Evolutionary conservation across 352 stramenopile species (phyloP), one percentile per base, ranked within the genome.

Genomic region (Phytophthora fragariaefolia): DNA sequence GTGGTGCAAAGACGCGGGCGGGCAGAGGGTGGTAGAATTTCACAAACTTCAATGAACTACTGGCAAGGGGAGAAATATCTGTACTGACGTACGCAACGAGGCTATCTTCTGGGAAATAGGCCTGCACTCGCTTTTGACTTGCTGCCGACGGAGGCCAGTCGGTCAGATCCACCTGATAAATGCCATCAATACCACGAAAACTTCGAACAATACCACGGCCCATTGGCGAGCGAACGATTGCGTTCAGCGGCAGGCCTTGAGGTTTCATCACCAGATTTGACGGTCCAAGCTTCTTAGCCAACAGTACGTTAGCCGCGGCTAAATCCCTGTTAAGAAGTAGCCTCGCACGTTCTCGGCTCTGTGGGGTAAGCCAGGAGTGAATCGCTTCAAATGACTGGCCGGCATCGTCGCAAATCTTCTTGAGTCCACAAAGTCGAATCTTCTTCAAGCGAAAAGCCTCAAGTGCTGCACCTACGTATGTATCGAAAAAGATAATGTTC

Each of bases 401-500:
- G 8, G 83, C 71, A 13, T 89, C 81, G 27, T 83, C 76, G 43
- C 73, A 83, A 34, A 95, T 87, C 61, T 92, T 92, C 36, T 84
- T 78, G n/a, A 95, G 55, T 2, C 89, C 87, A 6, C 42, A 22
- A 7, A 93, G 61, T 7, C 84, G 83, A 20, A 96, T 73, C 61
- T 90, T 91, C 51, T 89, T 77, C 77, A 93, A 85, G 34, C 73
- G 74, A 58, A 71, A 91, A 24, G 84, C 87, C 40, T 97, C 82
- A 4, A 95, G 74, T 1, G 91, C 88, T 13, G 90, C 91, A 36
- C 90, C 91, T 17, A 95, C 76, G 47, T 97, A 97, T 32, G 90
- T 97, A 67, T 96, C 82, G 59, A 98, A 97, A 67, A 97, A 98
- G 12, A 96, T 66, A 27, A 97, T 96, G 66, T 95, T 94, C 71